phyloP scores from a whole-genome alignment of 1,284 basidiomycete species.

The Papiliotrema laurentii region DNA sequence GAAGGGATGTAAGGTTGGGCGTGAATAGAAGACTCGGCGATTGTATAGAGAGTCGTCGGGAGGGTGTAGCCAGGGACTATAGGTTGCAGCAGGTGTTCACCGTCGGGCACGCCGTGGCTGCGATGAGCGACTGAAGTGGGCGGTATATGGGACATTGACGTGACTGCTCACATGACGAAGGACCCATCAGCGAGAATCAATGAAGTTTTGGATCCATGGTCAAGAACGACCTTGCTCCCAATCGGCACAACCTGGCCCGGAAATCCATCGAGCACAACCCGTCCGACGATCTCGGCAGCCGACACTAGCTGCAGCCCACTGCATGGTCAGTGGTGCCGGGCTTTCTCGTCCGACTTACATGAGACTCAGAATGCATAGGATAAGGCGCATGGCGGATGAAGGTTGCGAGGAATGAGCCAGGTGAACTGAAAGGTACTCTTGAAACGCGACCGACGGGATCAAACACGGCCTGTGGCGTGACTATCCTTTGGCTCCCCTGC shows the following conservation, averaged over 20 bases:
- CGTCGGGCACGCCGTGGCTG: conserved; percentile 26
- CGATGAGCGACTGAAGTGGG: background rate
- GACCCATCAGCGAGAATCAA: conserved; percentile 33
- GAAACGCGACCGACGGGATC: no score
- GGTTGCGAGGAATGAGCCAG: no score
- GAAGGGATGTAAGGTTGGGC: conserved; percentile 63
- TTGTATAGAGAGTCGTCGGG: conserved; percentile 7
- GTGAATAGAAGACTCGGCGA: conserved; percentile 19
- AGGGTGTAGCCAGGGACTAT: conserved; percentile 31
- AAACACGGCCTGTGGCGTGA: no score
- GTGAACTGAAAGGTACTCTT: no score
- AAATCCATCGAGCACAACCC: background rate
- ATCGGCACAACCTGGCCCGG: background rate
- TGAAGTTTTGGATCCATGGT: conserved; percentile 22
- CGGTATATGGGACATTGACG: background rate
- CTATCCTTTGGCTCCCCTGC: no score
- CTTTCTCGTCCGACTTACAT: no score
- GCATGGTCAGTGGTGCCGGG: no score
- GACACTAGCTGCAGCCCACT: no score
- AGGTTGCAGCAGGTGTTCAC: conserved; percentile 33
- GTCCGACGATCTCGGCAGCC: background rate
- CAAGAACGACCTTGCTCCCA: conserved; percentile 25
- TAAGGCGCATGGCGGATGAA: no score
- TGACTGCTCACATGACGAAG: conserved; percentile 30
- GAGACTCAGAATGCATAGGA: no score